Evolutionary conservation across 441 rosid genomes (phyloP), one percentile per base, ranked within the genome.

Genomic region (Mallotus japonicus): DNA sequence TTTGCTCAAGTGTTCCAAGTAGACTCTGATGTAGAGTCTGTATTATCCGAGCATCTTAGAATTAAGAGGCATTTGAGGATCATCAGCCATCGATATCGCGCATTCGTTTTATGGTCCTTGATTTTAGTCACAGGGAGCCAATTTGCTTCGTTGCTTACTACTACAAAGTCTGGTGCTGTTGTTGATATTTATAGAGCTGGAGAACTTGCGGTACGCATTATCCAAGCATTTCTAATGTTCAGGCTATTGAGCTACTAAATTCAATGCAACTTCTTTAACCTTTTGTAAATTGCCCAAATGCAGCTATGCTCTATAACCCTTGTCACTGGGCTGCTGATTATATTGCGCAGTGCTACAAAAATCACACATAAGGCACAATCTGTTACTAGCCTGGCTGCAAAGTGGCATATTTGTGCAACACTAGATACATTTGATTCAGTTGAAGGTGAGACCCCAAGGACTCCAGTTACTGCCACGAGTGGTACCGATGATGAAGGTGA

Each of bases 311-410:
- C 97, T 1, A 75, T 94, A 75, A 87, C 99, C 16, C 82, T 92
- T 34, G 85, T 94, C 17, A 80, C 92, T 0, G 95, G 83, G 13
- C 50, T 94, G 4, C 79, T 88, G 6, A 85, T 94, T 79, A 70
- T 92, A 63, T 34, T 94, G 69, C 81, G 99, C 50, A 92, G 94
- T 62, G 97, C 98, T 0, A 83, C 98, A 57, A 94, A 90, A 78
- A 94, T 94, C 81, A 92, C 97, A 13, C 97, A 92, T 89, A 94
- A 92, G 75, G 95, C 95, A 67, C 97, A 94, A 59, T 78, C 90
- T 0, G 86, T 94, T 55, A 89, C 95, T 6, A 81, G 89, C 85
- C 89, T 94, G 49, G 96, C 97, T 49, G 84, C 97, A 0, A 94
- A 94, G 78, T 94, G 99, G 97, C 92, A 94, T 73, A 78, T 92